phyloP scores from a whole-genome alignment of 1,139 yeast genomes.

The Yamadazyma songkhlaensis region DNA sequence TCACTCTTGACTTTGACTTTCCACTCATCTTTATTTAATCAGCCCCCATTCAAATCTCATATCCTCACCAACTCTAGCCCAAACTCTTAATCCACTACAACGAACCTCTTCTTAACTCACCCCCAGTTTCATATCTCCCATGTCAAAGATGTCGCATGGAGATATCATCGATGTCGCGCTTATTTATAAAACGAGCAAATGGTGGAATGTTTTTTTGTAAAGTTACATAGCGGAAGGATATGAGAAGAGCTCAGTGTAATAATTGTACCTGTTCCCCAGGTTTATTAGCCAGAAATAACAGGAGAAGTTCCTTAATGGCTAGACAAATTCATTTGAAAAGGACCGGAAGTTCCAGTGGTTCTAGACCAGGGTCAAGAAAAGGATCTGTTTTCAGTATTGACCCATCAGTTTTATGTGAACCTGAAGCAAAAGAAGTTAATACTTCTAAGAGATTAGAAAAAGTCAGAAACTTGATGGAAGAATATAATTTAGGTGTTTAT shows the following conservation, averaged over 20 bases:
- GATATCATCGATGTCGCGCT: slow-evolving; percentile 1
- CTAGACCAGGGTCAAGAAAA: slow-evolving; percentile 34
- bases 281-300: slow-evolving; percentile 59
- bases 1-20: too few species aligned
- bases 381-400: slow-evolving; percentile 51
- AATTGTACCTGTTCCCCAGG: slow-evolving; percentile 87
- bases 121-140: not conserved
- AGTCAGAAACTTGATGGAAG: slow-evolving; percentile 65
- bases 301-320: slow-evolving; percentile 51
- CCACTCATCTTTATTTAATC: too few species aligned
- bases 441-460: slow-evolving; percentile 58
- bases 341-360: slow-evolving; percentile 20
- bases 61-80: not conserved
- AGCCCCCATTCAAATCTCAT: too few species aligned
- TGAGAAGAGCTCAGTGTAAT: slow-evolving; percentile 51
- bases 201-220: slow-evolving; percentile 4
- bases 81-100: too few species aligned
- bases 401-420: slow-evolving; percentile 43
- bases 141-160: not conserved
- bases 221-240: not conserved
- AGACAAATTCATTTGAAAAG: slow-evolving; percentile 45
- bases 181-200: slow-evolving; percentile 4
- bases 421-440: slow-evolving; percentile 49
- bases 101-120: not conserved
- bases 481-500: slow-evolving; percentile 68